Conservation (phyloP, 2,329 filamentous ascomycete genomes). For the Onygena corvina region DNA sequence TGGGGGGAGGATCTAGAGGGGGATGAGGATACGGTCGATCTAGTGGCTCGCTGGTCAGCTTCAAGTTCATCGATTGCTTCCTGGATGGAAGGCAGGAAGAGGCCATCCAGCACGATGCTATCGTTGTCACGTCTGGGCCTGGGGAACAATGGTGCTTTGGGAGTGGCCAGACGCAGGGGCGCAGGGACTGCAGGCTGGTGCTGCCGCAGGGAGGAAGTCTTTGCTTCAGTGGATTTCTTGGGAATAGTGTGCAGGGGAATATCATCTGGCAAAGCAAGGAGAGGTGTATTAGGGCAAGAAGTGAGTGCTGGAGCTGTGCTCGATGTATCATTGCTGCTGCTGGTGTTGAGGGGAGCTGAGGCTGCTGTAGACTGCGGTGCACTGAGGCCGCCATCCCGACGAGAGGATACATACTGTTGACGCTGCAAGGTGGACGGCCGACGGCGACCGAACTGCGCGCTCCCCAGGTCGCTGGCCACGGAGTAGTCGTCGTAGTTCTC, state of each 20-base stretch:
- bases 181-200: constrained; percentile 9
- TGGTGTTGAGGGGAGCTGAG: neutral
- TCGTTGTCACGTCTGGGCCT: constrained; percentile 6
- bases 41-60: constrained; percentile 18
- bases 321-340: neutral
- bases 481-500: constrained; percentile 8
- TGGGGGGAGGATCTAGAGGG: constrained; percentile 22
- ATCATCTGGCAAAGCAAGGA: constrained; percentile 7
- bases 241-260: neutral
- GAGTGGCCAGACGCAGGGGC: constrained; percentile 15
- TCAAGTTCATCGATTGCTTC: constrained; percentile 18
- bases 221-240: neutral
- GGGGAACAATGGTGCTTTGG: constrained; percentile 12
- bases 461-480: constrained; percentile 11
- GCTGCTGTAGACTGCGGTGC: neutral
- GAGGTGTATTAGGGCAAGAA: neutral
- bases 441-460: constrained; percentile 10
- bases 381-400: neutral
- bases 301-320: neutral
- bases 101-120: neutral
- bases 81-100: constrained; percentile 13
- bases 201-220: neutral
- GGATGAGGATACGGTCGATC: constrained; percentile 19
- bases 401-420: constrained; percentile 28
- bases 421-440: constrained; percentile 10